These are phyloP conservation scores for Cinnamomum micranthum DNA, from an alignment of 164 flowering plant species.

Conservation along the genomic window DNA sequence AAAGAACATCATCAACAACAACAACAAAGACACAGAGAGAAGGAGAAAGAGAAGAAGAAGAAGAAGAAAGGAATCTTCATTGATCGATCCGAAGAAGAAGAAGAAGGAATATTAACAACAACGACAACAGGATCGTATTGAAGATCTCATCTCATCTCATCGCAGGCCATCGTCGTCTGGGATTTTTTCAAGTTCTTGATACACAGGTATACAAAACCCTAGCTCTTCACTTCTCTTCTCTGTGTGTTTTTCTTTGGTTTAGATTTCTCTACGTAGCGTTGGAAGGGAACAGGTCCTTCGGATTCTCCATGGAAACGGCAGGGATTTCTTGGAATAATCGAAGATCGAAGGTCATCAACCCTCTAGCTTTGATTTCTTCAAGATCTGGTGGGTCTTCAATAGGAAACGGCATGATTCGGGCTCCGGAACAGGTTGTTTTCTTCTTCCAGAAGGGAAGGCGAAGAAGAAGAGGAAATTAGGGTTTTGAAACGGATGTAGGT, in stretches of 20 bases:
- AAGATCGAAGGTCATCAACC: no score
- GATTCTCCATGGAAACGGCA: conserved; percentile 2
- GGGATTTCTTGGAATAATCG: neutral
- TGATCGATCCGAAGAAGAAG: no score
- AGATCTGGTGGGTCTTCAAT: conserved; percentile 1
- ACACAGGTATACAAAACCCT: conserved; percentile 25
- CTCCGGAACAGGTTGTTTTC: neutral
- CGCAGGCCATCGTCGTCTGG: neutral
- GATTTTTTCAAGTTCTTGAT: neutral
- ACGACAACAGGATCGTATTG: no score
- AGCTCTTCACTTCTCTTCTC: conserved; percentile 21
- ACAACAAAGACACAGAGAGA: no score
- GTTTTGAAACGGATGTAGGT: conserved; percentile 1
- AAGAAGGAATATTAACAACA: no score
- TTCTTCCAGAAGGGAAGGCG: neutral
- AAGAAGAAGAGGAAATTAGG: neutral
- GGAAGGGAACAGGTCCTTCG: no score
- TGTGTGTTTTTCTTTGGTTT: conserved; percentile 10
- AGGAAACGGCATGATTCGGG: neutral
- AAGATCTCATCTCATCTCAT: no score
- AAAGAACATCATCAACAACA: no score
- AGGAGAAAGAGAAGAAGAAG: no score
- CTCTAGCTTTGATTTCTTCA: neutral
- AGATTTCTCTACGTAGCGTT: no score
- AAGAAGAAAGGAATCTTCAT: no score